Evolutionary conservation across 257 asterid species (phyloP).

Genomic region (Solanum bulbocastanum): DNA sequence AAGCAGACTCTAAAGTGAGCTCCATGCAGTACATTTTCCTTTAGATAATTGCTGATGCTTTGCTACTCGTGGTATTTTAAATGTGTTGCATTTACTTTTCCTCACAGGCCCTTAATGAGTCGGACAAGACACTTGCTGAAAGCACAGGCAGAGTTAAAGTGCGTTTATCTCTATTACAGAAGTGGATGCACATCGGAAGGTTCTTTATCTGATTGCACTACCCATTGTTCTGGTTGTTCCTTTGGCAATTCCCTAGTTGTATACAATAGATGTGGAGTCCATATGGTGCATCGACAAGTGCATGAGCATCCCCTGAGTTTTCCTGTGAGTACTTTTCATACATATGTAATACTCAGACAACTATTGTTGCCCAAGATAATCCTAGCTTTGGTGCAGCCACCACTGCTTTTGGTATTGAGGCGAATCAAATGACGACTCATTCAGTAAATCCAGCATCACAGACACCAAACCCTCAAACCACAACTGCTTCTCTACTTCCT

Average conservation of each 20-base stretch:
- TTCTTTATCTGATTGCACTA: constrained; percentile 27
- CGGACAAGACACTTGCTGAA: constrained; percentile 66
- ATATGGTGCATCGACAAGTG: too few relatives aligned
- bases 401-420: constrained; percentile 21
- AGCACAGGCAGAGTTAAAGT: constrained; percentile 72
- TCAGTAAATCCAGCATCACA: constrained; percentile 37
- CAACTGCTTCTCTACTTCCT: constrained; percentile 29
- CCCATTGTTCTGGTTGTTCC: too few relatives aligned
- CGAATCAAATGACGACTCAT: constrained; percentile 27
- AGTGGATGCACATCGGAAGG: too few relatives aligned
- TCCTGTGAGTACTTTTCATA: too few relatives aligned
- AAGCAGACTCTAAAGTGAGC: constrained; percentile 73
- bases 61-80: background rate
- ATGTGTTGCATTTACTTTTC: constrained; percentile 6
- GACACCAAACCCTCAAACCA: constrained; percentile 39
- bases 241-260: too few relatives aligned
- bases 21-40: background rate
- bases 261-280: too few relatives aligned
- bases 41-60: background rate
- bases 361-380: too few relatives aligned
- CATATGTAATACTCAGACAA: too few relatives aligned
- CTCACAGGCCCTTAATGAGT: constrained; percentile 61
- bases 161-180: constrained; percentile 21
- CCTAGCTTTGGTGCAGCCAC: constrained; percentile 35
- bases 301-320: too few relatives aligned